Base-by-base conservation (phyloP, 192 early-diverging fungal species). In the Spizellomyces punctatus region DNA sequence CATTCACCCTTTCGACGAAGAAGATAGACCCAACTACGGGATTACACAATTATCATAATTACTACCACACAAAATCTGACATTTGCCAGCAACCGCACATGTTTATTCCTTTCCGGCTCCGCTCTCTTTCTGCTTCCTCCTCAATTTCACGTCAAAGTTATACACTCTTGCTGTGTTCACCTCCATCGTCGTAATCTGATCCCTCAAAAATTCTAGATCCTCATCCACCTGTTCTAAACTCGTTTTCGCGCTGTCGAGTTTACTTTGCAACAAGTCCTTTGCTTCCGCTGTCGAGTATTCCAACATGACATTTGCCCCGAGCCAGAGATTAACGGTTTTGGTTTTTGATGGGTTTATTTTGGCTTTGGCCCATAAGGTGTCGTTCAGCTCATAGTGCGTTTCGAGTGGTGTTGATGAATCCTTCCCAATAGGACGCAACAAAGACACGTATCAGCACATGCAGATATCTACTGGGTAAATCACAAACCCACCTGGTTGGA, bases 121-220 rank as follows among this genome's bases (percentile, higher is more conserved):
- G 27, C 27, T 36, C 27, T 36, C 69, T 61, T 75, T 75, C 59
- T 46, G 8, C 47, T 19, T 16, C 66, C 73, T n/a, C 52, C 73
- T 59, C 66, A 75, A 6, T 54, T 75, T 75, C 48, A 99, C 97
- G 76, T 99, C 97, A 91, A 93, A 95, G 83, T 99, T 99, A 76
- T 95, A 96, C 12, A 99, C 94, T 10, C 97, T 89, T 14, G 97
- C 96, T 46, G 89, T 95, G 83, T 89, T 78, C 57, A 81, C 97
- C 77, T 99, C 97, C 95, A 99, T 98, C n/a, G 95, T 98, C 0
- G 97, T 99, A 78, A 99, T 94, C 79, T 99, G 97, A 67, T 96
- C 94, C 66, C 93, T 86, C 80, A 99, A 72, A 71, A 95, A 99
- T 74, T 91, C 92, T 16, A 96, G 81, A 81, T 99, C 96, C 75